Percentiles rank a stretch among this genome's conserved stretches.
Evolutionary conservation across 495 filamentous ascomycete species (phyloP).

Genomic region (Xylaria intraflava): DNA sequence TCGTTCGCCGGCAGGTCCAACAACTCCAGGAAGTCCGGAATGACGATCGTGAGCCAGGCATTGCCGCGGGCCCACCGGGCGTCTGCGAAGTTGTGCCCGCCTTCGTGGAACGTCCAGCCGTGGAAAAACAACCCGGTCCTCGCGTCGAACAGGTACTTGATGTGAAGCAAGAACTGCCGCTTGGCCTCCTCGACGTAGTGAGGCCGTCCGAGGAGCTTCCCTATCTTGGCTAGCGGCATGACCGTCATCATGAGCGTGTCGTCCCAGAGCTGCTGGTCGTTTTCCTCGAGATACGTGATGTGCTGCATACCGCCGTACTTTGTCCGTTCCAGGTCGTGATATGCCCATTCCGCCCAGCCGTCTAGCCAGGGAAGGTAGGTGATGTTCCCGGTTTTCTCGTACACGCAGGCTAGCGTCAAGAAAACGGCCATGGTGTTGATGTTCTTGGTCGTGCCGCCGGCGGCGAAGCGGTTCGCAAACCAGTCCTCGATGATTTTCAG

Average conservation of each 20-base stretch:
- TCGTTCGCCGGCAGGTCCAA: conserved; percentile 50
- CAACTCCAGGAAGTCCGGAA: conserved; percentile 66
- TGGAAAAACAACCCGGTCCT: conserved; percentile 65
- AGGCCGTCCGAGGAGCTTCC: conserved; percentile 53
- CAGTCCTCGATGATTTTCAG: conserved; percentile 59
- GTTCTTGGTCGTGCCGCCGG: conserved; percentile 68
- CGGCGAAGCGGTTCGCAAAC: conserved; percentile 57
- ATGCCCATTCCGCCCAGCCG: conserved; percentile 70
- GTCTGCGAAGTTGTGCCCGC: conserved; percentile 64
- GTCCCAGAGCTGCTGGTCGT: conserved; percentile 68
- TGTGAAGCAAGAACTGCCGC: conserved; percentile 62
- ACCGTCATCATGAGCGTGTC: conserved; percentile 80
- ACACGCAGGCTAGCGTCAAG: conserved; percentile 63
- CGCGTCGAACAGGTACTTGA: conserved; percentile 65
- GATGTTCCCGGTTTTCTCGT: conserved; percentile 56
- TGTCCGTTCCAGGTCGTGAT: conserved; percentile 62
- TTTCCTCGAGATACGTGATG: conserved; percentile 57
- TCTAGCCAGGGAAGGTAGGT: conserved; percentile 65
- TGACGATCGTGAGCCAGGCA: conserved; percentile 66
- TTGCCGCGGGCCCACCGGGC: conserved; percentile 63
- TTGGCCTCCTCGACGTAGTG: conserved; percentile 69
- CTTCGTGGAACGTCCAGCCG: conserved; percentile 63
- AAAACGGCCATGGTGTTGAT: conserved; percentile 76
- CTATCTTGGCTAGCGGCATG: conserved; percentile 68
- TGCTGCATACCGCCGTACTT: conserved; percentile 69